phyloP scores from a whole-genome alignment of 2,329 filamentous ascomycete genomes.

The Elsinoe arachidis region DNA sequence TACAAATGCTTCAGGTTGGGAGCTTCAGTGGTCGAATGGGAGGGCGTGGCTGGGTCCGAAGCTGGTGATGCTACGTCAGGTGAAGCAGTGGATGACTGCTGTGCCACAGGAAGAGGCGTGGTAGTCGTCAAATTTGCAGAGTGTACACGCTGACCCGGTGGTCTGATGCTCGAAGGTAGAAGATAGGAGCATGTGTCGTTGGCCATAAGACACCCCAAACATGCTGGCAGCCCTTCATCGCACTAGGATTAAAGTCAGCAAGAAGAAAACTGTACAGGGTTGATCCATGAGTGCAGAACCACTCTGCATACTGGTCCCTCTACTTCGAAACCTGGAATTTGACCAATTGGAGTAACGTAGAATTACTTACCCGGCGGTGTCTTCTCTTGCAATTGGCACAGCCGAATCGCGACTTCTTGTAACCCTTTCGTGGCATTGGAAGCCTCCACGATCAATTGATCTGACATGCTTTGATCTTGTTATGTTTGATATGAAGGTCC shows the following conservation, averaged over 20 bases:
- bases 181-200: not conserved
- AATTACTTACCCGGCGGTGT: not conserved
- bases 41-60: not conserved
- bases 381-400: not conserved
- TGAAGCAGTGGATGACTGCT: not conserved
- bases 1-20: not conserved
- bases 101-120: not conserved
- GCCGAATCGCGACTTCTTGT: slow-evolving; percentile 3
- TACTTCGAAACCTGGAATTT: too few relatives aligned
- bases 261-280: not conserved
- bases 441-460: too few relatives aligned
- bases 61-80: not conserved
- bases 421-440: not conserved
- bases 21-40: not conserved
- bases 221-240: not conserved
- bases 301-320: too few relatives aligned
- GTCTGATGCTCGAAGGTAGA: not conserved
- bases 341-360: too few relatives aligned
- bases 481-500: not conserved
- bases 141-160: not conserved
- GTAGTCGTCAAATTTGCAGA: not conserved
- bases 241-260: not conserved
- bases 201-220: not conserved
- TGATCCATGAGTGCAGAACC: too few relatives aligned
- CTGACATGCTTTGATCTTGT: not conserved